Percentiles rank a stretch among this genome's conserved stretches.
These are phyloP conservation scores for Sextonia rubra DNA, from an alignment of 164 flowering plant species.

Conservation along the genomic window DNA sequence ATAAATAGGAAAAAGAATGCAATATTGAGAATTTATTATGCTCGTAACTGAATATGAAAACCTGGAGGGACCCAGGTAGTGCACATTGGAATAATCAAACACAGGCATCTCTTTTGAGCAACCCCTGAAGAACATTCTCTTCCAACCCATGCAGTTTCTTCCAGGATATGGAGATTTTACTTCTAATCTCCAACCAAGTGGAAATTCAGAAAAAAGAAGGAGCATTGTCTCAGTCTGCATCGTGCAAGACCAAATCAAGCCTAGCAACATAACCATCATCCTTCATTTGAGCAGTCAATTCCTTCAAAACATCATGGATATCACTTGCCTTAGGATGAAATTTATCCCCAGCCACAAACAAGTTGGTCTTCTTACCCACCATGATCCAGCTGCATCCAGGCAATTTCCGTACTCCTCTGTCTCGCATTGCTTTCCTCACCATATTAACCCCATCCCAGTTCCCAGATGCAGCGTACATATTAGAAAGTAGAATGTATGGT, in stretches of 20 bases:
- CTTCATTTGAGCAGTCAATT: slow-evolving; percentile 39
- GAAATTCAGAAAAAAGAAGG: background rate
- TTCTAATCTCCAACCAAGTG: background rate
- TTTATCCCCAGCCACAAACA: slow-evolving; percentile 71
- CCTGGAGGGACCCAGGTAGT: background rate
- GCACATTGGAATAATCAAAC: background rate
- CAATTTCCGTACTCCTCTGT: slow-evolving; percentile 55
- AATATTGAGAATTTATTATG: background rate
- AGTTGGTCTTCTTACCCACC: slow-evolving; percentile 41
- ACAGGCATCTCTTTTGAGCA: background rate
- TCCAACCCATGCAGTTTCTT: background rate
- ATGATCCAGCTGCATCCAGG: slow-evolving; percentile 89
- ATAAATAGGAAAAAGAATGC: background rate
- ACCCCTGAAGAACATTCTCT: background rate
- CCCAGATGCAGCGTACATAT: slow-evolving; percentile 67
- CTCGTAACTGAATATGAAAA: background rate
- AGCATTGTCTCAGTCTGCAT: slow-evolving; percentile 12
- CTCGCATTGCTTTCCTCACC: slow-evolving; percentile 67
- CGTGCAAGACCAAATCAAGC: slow-evolving; percentile 12
- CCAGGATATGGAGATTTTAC: background rate
- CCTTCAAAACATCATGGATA: slow-evolving; percentile 36
- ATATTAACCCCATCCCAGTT: slow-evolving; percentile 62
- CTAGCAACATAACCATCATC: slow-evolving; percentile 31
- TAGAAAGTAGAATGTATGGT: slow-evolving; percentile 72
- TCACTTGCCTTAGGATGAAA: slow-evolving; percentile 47